Base-by-base conservation (phyloP, 805 yeast species). In the Candida lessepsii region DNA sequence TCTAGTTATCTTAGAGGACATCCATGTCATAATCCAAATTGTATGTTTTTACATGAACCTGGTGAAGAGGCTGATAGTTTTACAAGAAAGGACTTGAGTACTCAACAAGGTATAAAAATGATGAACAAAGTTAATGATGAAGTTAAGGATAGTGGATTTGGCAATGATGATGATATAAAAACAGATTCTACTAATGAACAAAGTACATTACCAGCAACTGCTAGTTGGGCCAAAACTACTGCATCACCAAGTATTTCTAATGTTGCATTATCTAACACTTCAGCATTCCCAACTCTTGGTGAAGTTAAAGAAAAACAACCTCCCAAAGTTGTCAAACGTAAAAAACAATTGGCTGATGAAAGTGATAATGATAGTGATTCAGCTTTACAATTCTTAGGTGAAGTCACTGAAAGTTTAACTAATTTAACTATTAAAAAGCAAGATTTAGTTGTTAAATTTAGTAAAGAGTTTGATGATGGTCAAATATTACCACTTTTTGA, bases 21-120 rank as follows among this genome's bases (percentile, higher is more conserved):
- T 60, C 83, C 93, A 8, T 93, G 99, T 67, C 99, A 96, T 44
- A 93, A 93, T 64, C 98, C 98, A 47, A 88, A 89, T 57, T 93
- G 99, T 74, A 93, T 93, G 99, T 93, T 93, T 56, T 73, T 93
- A 54, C 99, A 93, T 61, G 99, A 93, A 64, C 99, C 99, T 5
- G 99, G 99, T 44, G 99, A 93, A 70, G 99, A 93, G 62, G 98
- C 98, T 2, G 99, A 93, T 55, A 85, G 96, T 9, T 91, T 86
- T 65, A 87, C 96, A 19, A 81, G 96, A 62, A 89, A 86, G 56
- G 95, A 86, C 56, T 71, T 86, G 54, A 80, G 89, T 4, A 85
- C 93, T 3, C 83, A 86, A 58, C 81, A 80, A 50, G 80, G 81
- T 52, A 71, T 78, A 48, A 79, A 76, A 53, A 77, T 78, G 75